Evolutionary conservation across 306 rosid genomes (phyloP).

Genomic region (Nissolia schottii): DNA sequence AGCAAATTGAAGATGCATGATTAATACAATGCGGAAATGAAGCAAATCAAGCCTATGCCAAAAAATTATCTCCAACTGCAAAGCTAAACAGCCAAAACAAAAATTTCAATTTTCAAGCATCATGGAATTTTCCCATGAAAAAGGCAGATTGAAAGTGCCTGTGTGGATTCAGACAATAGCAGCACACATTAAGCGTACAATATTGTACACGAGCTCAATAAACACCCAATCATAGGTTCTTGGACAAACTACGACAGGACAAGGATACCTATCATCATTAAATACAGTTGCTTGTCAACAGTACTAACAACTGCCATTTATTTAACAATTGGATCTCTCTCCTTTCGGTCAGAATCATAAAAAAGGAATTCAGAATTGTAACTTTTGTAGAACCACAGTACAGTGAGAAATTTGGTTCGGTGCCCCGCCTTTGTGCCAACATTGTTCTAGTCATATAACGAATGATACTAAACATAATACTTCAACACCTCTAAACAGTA

Average conservation of each 20-base stretch:
- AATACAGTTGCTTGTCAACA: background rate
- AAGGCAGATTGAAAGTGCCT: background rate
- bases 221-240: background rate
- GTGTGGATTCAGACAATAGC: background rate
- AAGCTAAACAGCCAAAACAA: background rate
- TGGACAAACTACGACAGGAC: background rate
- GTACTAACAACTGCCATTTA: background rate
- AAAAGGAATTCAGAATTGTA: background rate
- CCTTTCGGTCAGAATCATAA: background rate
- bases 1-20: slow-evolving; percentile 14
- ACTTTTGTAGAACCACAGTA: no score
- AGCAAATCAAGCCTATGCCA: background rate
- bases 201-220: background rate
- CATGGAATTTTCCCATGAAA: background rate
- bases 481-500: no score
- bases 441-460: no score
- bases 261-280: background rate
- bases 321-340: background rate
- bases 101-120: background rate
- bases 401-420: no score
- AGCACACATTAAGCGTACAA: background rate
- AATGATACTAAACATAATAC: no score
- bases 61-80: background rate
- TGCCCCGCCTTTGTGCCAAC: no score
- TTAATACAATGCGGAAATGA: background rate